Base-by-base conservation (phyloP, 192 early-diverging fungal genomes). In the Chytriomyces sp. region DNA sequence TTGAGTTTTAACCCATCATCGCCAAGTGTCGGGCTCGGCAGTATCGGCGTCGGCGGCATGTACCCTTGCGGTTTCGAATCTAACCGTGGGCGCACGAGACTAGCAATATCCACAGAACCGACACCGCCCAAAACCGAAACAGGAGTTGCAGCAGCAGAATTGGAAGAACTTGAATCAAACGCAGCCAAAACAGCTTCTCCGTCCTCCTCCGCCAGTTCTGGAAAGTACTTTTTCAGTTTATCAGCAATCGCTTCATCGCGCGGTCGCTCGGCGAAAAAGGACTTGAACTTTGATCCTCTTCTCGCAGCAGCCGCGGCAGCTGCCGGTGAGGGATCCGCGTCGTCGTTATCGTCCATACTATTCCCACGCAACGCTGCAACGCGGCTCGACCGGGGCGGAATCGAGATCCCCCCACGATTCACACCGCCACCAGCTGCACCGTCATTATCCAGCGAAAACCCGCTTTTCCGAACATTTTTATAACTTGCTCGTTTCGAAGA, bases 261-360 rank as follows among this genome's bases (percentile, higher is more conserved):
- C 9, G 97, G 97, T 9, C 97, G 91, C 80, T 98, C 96, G 45
- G 95, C 96, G 81, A 98, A 95, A 80, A 97, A 96, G 50, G 92
- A 89, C 78, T 76, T 86, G 63, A 83, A 57, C 50, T 86, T 86
- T 7, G 69, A 75, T 5, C 59, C 57, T 11, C 77, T 77, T 45
- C 49, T 59, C 6, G 13, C 50, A n/a, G 69, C 60, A 4, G 47
- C 24, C 10, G 64, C 23, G 7, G 24, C 53, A 57, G 68, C 20
- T 11, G 53, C 20, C 16, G 16, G 13, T 13, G 16, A n/a, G 2
- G 13, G 16, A 20, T 57, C 53, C 3, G 16, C 53, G 13, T 57
- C 53, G 20, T 57, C 53, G 53, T 57, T 20, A 57, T n/a, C 20
- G 35, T 35, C 35, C 35, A 35, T 35, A 35, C 35, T 35, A 35